These are phyloP conservation scores for Neoscytalidium dimidiatum DNA, from an alignment of 2,329 filamentous ascomycete species.

Conservation along the genomic window DNA sequence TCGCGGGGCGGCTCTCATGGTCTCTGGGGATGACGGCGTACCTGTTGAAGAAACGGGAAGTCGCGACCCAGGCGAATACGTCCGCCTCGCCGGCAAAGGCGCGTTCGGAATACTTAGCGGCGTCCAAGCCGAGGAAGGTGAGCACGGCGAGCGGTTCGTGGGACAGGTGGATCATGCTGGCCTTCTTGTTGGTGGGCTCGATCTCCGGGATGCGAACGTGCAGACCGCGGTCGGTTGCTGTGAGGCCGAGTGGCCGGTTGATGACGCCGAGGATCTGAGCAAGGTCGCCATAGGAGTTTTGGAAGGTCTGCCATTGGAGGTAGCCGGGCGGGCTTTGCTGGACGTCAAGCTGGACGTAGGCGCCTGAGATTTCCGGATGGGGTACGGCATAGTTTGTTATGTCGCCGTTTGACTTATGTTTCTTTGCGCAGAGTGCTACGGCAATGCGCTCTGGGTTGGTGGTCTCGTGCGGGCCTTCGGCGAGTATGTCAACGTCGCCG, in stretches of 20 bases:
- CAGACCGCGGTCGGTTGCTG: conserved; percentile 63
- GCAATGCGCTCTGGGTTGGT: conserved; percentile 37
- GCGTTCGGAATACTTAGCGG: conserved; percentile 51
- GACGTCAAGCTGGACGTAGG: conserved; percentile 70
- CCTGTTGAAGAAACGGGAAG: conserved; percentile 61
- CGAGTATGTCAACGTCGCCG: conserved; percentile 74
- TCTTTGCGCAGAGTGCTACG: conserved; percentile 48
- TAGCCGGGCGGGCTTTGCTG: conserved; percentile 49
- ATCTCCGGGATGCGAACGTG: conserved; percentile 69
- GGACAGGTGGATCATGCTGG: conserved; percentile 62
- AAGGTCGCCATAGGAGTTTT: conserved; percentile 70
- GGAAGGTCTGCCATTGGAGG: conserved; percentile 66
- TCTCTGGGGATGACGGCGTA: conserved; percentile 31
- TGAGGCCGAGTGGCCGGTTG: conserved; percentile 67
- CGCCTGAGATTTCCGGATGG: conserved; percentile 25
- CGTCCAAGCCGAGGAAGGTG: conserved; percentile 68
- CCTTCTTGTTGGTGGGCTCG: conserved; percentile 59
- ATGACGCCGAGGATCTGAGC: conserved; percentile 67
- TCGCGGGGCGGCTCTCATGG: conserved; percentile 27
- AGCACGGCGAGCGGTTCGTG: conserved; percentile 58
- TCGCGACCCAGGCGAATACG: conserved; percentile 63
- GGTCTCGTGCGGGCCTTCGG: conserved; percentile 37
- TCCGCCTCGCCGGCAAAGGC: conserved; percentile 58
- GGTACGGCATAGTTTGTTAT: conserved; percentile 55
- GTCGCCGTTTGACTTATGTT: conserved; percentile 24